phyloP scores from a whole-genome alignment of 73 alveolate species.

The Halteria grandinella region DNA sequence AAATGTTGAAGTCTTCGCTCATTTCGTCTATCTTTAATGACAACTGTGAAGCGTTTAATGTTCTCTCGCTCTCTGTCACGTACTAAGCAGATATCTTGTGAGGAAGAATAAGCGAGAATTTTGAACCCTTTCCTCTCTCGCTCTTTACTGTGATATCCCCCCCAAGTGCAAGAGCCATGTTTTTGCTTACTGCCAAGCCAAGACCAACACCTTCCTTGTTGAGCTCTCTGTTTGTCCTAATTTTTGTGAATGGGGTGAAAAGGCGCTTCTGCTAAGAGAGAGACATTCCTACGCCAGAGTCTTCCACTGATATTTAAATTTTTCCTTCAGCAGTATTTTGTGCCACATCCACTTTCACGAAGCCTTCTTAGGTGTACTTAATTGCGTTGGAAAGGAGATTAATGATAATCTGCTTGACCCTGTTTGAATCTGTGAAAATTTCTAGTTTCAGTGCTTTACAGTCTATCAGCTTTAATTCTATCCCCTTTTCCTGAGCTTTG shows the following conservation, averaged over 20 bases:
- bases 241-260: slow-evolving; percentile 49
- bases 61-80: too few species aligned
- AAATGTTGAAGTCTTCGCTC: too few species aligned
- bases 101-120: slow-evolving; percentile 20
- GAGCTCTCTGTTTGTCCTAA: slow-evolving; percentile 16
- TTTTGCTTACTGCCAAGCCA: slow-evolving; percentile 59
- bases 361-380: slow-evolving; percentile 18
- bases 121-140: slow-evolving; percentile 31
- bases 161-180: slow-evolving; percentile 44
- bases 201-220: slow-evolving; percentile 64
- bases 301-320: not conserved
- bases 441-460: not conserved
- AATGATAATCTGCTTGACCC: slow-evolving; percentile 47
- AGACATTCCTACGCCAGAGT: slow-evolving; percentile 43
- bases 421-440: slow-evolving; percentile 47
- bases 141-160: slow-evolving; percentile 38
- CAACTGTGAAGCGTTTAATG: too few species aligned
- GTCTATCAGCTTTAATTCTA: not conserved
- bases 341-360: not conserved
- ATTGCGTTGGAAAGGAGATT: slow-evolving; percentile 36
- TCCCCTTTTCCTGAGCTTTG: slow-evolving; percentile 3
- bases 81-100: too few species aligned
- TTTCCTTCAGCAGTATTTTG: not conserved
- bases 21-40: too few species aligned
- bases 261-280: slow-evolving; percentile 7